Evolutionary conservation across 495 filamentous ascomycete genomes (phyloP).

Genomic region (Penicillium parvum): DNA sequence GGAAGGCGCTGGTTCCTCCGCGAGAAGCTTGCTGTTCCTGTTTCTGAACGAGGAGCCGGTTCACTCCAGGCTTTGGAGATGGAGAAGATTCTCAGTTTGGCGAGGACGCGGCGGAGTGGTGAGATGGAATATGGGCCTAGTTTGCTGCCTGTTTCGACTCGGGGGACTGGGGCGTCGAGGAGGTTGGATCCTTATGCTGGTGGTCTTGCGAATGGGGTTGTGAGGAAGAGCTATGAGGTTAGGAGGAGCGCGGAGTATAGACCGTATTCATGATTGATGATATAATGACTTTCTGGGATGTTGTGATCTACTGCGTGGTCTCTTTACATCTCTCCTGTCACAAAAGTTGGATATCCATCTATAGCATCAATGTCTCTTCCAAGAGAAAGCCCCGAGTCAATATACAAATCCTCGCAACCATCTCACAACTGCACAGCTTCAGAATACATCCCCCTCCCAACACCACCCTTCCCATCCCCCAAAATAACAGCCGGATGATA

Average conservation of each 20-base stretch:
- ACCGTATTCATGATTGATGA: slow-evolving; percentile 16
- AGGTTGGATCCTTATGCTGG: slow-evolving; percentile 9
- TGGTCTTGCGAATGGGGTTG: slow-evolving; percentile 6
- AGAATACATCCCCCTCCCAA: not conserved
- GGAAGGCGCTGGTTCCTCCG: slow-evolving; percentile 25
- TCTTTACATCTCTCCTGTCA: not conserved
- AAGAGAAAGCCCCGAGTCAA: no score
- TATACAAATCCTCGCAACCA: slow-evolving; percentile 1
- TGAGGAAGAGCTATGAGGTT: slow-evolving; percentile 18
- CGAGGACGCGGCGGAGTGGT: slow-evolving; percentile 24
- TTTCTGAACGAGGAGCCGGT: not conserved
- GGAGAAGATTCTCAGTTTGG: slow-evolving; percentile 30
- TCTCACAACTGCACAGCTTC: slow-evolving; percentile 5
- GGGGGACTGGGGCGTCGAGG: slow-evolving; percentile 16
- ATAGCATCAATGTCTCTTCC: no score
- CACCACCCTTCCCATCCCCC: slow-evolving; percentile 22
- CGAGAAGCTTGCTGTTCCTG: slow-evolving; percentile 3
- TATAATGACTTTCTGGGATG: slow-evolving; percentile 9
- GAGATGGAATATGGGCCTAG: slow-evolving; percentile 30
- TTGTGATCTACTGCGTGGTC: not conserved
- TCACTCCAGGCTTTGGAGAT: slow-evolving; percentile 21
- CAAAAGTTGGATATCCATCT: slow-evolving; percentile 9
- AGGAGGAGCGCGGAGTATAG: slow-evolving; percentile 19
- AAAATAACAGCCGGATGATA: slow-evolving; percentile 28
- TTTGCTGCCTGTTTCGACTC: slow-evolving; percentile 33